phyloP scores from a whole-genome alignment of 345 rosid species.

The Citrus sinensis region DNA sequence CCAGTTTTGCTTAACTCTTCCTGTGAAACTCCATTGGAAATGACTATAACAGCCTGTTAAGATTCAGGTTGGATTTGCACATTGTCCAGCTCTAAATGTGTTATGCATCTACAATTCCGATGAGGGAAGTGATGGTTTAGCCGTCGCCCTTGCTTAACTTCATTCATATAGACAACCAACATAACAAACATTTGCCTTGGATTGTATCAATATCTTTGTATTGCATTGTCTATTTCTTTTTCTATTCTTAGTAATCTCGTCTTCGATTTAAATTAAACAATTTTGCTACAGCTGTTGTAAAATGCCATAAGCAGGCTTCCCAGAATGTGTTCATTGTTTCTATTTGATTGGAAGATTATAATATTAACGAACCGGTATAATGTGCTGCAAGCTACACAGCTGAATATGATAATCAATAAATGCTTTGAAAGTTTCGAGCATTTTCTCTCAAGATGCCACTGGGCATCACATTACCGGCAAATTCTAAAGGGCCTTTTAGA shows the following conservation, averaged over 20 bases:
- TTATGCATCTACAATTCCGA: not conserved
- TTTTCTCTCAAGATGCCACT: not conserved
- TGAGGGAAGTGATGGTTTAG: not conserved
- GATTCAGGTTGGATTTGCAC: not conserved
- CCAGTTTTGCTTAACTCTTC: slow-evolving; percentile 1
- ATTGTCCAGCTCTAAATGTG: not conserved
- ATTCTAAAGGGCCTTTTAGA: not conserved
- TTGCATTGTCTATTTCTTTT: not conserved
- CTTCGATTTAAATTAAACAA: not conserved
- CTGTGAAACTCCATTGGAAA: not conserved
- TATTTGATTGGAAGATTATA: not conserved
- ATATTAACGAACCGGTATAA: not conserved
- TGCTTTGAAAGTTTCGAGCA: not conserved
- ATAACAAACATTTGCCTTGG: not conserved
- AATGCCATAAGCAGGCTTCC: not conserved
- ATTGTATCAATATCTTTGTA: not conserved
- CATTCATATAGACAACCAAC: not conserved
- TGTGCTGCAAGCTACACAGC: not conserved
- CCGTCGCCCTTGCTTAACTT: not conserved
- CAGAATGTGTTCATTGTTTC: not conserved
- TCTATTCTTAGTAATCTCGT: not conserved
- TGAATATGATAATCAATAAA: not conserved
- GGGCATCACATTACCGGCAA: not conserved
- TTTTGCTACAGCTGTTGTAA: not conserved
- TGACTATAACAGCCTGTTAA: slow-evolving; percentile 11